A percentile compares a stretch with the other conserved stretches of the same genome.
These are phyloP conservation scores for Lodderomyces margitis DNA, from an alignment of 1,139 yeast genomes.

Conservation along the genomic window DNA sequence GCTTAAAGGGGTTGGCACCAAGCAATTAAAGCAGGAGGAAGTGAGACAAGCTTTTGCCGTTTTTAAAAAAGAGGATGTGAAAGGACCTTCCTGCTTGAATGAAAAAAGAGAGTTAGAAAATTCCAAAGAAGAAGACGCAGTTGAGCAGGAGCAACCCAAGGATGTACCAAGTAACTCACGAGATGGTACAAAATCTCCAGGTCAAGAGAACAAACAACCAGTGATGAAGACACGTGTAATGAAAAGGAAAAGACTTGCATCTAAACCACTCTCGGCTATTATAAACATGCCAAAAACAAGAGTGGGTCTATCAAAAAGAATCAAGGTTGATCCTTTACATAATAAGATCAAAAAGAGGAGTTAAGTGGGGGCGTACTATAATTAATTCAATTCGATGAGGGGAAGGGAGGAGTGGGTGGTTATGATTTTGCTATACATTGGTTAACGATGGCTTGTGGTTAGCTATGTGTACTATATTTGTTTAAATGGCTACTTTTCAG, in stretches of 20 bases:
- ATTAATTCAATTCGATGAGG: neutral
- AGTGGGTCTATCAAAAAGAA: slow-evolving; percentile 33
- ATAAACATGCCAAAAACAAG: slow-evolving; percentile 16
- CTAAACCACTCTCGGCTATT: slow-evolving; percentile 18
- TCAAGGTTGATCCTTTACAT: slow-evolving; percentile 34
- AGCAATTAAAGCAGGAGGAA: too few species aligned
- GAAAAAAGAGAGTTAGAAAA: too few species aligned
- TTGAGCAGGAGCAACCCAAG: too few species aligned
- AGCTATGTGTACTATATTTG: neutral
- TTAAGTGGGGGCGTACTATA: neutral
- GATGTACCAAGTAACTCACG: neutral
- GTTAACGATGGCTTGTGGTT: too few species aligned
- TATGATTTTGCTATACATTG: too few species aligned
- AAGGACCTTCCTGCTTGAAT: too few species aligned
- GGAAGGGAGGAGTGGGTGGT: too few species aligned
- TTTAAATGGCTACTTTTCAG: neutral
- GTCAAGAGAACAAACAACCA: slow-evolving; percentile 3
- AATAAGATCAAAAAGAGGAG: slow-evolving; percentile 15
- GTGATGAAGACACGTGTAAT: neutral
- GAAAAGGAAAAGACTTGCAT: slow-evolving; percentile 9
- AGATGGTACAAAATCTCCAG: neutral
- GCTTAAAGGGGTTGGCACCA: too few species aligned
- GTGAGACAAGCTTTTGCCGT: too few species aligned
- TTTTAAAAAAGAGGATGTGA: too few species aligned
- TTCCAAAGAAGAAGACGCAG: too few species aligned